Evolutionary conservation across 306 rosid genomes (phyloP), one percentile per base, ranked within the genome.

Genomic region (Abrus precatorius): DNA sequence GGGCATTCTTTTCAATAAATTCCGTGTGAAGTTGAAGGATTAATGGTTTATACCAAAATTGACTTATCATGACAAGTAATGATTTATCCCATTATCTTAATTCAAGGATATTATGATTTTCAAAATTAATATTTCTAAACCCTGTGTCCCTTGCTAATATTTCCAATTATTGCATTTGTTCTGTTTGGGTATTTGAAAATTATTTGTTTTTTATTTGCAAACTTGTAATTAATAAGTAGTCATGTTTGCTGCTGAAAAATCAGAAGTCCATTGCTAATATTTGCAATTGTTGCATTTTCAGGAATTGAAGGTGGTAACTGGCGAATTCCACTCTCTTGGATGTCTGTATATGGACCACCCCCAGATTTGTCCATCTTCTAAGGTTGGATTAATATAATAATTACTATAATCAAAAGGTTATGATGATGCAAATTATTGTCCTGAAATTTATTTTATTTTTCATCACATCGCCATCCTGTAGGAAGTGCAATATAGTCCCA

Each of bases 321-420:
- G 98, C 56, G 75, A 52, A 69, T 90, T 61, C 98, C 98, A 12
- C 88, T 72, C 63, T 95, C 98, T 65, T 95, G 98, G 98, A 84
- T 84, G 88, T 84, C 84, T 40, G 81, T 95, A 33, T 92, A 92
- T 66, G 98, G 97, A 77, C 97, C 98, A 33, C 92, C 98, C 3
- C 92, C 94, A 60, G 98, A 95, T 64, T 11, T 78, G 75, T 87
- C 94, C 11, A 90, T 95, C 53, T 95, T 95, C 85, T 95, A 89
- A 66, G 88, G 69, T 76, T 62, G 20, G 28, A 61, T 81, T 63
- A 32, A 65, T 60, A 50, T 55, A 9, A 50, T 55, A 9, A n/a
- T 63, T 61, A 32, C 14, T n/a, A 3, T 14, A 69, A 11, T 53
- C 40, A 2, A 75, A n/a, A 59, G 84, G 48, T 33, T 0, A 30